These are phyloP conservation scores for Cucumis sativus DNA, from an alignment of 306 rosid species.

Conservation along the genomic window Cucumber_9930_V3 NC_026660.2:17307001-17307500, in stretches of 20 bases:
- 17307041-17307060: too few species aligned
- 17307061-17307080: too few species aligned
- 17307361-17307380: slow-evolving; percentile 83
- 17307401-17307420: slow-evolving; percentile 92
- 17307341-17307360: slow-evolving; percentile 82
- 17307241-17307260: background rate
- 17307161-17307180: background rate
- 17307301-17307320: slow-evolving; percentile 46
- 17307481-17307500: slow-evolving; percentile 74
- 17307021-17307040: too few species aligned
- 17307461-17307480: slow-evolving; percentile 57
- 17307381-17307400: slow-evolving; percentile 84
- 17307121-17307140: background rate
- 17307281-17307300: slow-evolving; percentile 4
- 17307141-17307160: background rate
- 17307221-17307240: background rate
- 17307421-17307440: slow-evolving; percentile 59
- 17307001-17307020: too few species aligned
- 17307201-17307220: background rate
- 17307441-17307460: slow-evolving; percentile 70
- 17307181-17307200: background rate
- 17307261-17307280: background rate
- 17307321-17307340: slow-evolving; percentile 59
- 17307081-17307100: too few species aligned
- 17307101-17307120: background rate